Evolutionary conservation across 192 early-diverging fungal species (phyloP).

Genomic region (Glomus cerebriforme): DNA sequence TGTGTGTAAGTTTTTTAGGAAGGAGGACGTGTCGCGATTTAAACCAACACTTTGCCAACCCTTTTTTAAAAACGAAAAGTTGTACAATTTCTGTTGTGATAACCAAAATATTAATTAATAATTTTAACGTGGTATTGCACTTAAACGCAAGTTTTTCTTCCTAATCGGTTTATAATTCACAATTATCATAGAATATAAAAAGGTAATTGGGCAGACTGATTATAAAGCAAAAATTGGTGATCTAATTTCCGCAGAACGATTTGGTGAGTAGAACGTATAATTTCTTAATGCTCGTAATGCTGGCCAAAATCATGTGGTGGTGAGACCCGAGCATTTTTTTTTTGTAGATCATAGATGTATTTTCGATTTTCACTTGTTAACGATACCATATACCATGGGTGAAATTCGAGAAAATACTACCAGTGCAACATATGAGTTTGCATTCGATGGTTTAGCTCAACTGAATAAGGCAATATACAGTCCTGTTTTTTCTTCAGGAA

Average conservation of each 20-base stretch:
- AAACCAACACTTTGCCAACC: too few relatives aligned
- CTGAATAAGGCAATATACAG: constrained; percentile 14
- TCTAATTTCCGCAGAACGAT: too few relatives aligned
- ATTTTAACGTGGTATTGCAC: background rate
- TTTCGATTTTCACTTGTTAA: too few relatives aligned
- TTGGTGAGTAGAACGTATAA: too few relatives aligned
- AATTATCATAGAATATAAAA: background rate
- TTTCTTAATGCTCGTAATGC: too few relatives aligned
- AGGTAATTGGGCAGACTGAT: background rate
- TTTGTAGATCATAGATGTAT: too few relatives aligned
- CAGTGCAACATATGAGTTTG: background rate
- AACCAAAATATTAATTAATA: background rate
- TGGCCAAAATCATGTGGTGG: too few relatives aligned
- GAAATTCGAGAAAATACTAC: background rate
- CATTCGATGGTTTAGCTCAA: background rate
- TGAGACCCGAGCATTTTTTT: too few relatives aligned
- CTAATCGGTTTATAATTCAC: background rate
- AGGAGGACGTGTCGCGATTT: too few relatives aligned
- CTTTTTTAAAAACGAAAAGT: background rate
- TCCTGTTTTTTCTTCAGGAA: constrained; percentile 17
- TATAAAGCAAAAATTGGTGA: too few relatives aligned
- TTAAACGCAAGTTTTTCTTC: background rate
- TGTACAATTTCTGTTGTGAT: background rate
- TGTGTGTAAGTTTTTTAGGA: too few relatives aligned
- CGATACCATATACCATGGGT: background rate